Evolutionary conservation across 2,329 filamentous ascomycete species (phyloP), one percentile per base, ranked within the genome.

Genomic region (Grosmannia serpens): DNA sequence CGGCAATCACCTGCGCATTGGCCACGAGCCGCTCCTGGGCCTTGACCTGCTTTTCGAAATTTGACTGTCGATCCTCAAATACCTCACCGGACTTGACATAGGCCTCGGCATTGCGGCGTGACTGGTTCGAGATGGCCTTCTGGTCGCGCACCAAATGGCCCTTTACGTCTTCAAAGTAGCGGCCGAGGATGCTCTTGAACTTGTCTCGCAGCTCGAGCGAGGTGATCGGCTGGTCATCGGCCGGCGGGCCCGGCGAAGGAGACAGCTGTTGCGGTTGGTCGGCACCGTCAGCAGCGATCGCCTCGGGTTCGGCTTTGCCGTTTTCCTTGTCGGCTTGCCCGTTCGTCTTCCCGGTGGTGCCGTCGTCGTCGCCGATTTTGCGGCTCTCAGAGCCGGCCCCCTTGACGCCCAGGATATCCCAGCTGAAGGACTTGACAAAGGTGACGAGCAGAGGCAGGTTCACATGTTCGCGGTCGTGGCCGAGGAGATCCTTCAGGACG

Each of bases 51-150:
- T 91, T 96, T 70, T 99, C 95, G 65, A 95, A 96, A 68, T 91
- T 97, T 57, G 91, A 84, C 70, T 99, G 94, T 55, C 94, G 87
- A 68, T 99, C 94, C 70, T 99, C 94, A 63, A 99, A 97, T 6
- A 99, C 92, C 69, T 99, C 94, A 2, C 94, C 94, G 44, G 94
- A 97, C 68, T 96, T 96, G 66, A 99, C 92, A 67, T 99, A 99
- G 7, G 92, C 94, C 71, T 99, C 94, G 1, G 94, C 92, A 72
- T 99, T 99, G 65, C 92, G 91, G 62, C 91, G 89, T 57, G 89
- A 90, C 73, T 99, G 94, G 29, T 82, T 84, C 57, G 85, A 82
- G 47, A 99, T 86, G 47, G 88, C 86, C 70, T 95, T 94, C 70
- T 99, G 94, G 66, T 97, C 91, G n/a, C 89, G 86, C 33, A 91